A percentile compares a stretch with the other conserved stretches of the same genome.
These are phyloP conservation scores for Nemania sp. DNA, from an alignment of 2,329 filamentous ascomycete species.

Conservation along the genomic window DNA sequence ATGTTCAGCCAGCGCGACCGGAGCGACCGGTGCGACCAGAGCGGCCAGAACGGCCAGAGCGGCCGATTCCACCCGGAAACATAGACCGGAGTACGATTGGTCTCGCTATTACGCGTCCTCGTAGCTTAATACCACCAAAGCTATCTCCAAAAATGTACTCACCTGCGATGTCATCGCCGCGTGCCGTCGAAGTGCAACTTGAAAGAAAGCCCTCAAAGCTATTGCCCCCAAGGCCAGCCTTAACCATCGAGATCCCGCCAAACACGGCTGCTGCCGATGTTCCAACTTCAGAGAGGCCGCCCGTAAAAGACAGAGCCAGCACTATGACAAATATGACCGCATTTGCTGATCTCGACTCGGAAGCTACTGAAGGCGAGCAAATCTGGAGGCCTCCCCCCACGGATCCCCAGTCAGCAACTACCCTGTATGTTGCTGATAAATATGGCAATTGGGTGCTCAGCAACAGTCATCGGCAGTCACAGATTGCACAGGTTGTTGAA, in stretches of 20 bases:
- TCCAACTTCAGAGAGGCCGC: slow-evolving; percentile 48
- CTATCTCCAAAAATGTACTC: slow-evolving; percentile 13
- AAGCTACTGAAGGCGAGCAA: slow-evolving; percentile 44
- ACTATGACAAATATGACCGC: slow-evolving; percentile 41
- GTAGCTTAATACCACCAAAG: slow-evolving; percentile 27
- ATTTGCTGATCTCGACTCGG: slow-evolving; percentile 42
- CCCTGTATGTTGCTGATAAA: slow-evolving; percentile 57
- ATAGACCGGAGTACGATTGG: slow-evolving; percentile 47
- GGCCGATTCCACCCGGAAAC: slow-evolving; percentile 22
- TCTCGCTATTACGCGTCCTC: slow-evolving; percentile 49
- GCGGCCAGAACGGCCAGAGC: slow-evolving; percentile 26
- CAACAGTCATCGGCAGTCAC: slow-evolving; percentile 41
- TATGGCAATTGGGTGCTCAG: slow-evolving; percentile 59
- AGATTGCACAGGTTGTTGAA: slow-evolving; percentile 27
- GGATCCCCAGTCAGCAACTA: slow-evolving; percentile 50
- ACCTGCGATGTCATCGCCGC: slow-evolving; percentile 22
- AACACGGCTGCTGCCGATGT: slow-evolving; percentile 22
- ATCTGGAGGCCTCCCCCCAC: slow-evolving; percentile 57
- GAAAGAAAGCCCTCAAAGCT: slow-evolving; percentile 48
- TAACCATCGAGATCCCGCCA: slow-evolving; percentile 47
- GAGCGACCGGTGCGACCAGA: slow-evolving; percentile 14
- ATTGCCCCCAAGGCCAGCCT: slow-evolving; percentile 50
- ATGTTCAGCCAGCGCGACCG: slow-evolving; percentile 22
- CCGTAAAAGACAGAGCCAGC: slow-evolving; percentile 57
- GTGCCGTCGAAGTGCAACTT: slow-evolving; percentile 27